Evolutionary conservation across 2,329 filamentous ascomycete genomes (phyloP).

Genomic region (Pseudovirgaria hyperparasitica): DNA sequence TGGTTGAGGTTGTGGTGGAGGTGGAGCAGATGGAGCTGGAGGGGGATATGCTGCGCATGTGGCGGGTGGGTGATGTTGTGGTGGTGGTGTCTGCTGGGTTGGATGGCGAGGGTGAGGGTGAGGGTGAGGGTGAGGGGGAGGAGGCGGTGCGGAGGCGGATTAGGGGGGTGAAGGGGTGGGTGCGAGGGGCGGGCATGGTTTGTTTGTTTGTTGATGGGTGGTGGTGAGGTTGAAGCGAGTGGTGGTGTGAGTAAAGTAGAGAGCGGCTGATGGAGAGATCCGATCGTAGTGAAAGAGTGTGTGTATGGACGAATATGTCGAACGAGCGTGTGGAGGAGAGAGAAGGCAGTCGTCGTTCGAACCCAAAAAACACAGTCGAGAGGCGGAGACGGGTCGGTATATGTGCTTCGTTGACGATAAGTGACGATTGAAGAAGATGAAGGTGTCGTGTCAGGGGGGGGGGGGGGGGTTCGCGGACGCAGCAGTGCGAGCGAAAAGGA

Average conservation of each 20-base stretch:
- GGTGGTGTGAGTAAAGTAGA: slow-evolving; percentile 3
- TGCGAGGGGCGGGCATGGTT: slow-evolving; percentile 19
- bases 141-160: slow-evolving; percentile 19
- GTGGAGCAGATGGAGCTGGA: slow-evolving; percentile 15
- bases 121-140: slow-evolving; percentile 15
- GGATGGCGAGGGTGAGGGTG: slow-evolving; percentile 14
- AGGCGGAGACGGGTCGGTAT: too few species aligned
- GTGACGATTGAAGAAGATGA: too few species aligned
- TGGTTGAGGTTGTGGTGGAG: slow-evolving; percentile 1
- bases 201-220: slow-evolving; percentile 5
- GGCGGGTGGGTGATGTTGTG: slow-evolving; percentile 11
- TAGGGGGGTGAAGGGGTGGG: slow-evolving; percentile 26
- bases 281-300: slow-evolving; percentile 2
- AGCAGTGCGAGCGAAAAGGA: too few species aligned
- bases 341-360: slow-evolving; percentile 1
- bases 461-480: too few species aligned
- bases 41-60: slow-evolving; percentile 17
- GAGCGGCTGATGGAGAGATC: slow-evolving; percentile 1
- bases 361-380: too few species aligned
- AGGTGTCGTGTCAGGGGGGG: too few species aligned
- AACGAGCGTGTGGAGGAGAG: slow-evolving; percentile 1
- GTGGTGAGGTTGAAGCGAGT: slow-evolving; percentile 1
- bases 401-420: too few species aligned
- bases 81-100: slow-evolving; percentile 12
- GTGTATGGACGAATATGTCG: slow-evolving; percentile 1